Conservation (phyloP, 768 basidiomycete genomes). For the Boletellus emodensis region DNA sequence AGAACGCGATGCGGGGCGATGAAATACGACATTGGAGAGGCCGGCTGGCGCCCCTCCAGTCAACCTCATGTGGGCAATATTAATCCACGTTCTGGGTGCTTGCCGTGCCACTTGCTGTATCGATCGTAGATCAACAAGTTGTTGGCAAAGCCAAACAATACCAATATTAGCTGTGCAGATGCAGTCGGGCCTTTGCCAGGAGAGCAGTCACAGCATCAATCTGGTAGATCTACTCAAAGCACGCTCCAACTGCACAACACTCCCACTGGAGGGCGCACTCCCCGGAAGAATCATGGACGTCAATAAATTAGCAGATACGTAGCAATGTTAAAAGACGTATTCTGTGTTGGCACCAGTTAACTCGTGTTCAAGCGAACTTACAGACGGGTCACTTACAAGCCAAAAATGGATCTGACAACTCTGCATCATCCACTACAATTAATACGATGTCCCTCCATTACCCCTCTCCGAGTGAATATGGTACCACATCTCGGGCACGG, state of each 20-base stretch:
- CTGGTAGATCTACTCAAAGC: background rate
- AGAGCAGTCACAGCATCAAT: background rate
- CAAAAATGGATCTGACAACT: background rate
- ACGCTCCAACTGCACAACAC: background rate
- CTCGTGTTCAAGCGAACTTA: background rate
- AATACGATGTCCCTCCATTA: slow-evolving; percentile 15
- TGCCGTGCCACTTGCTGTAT: slow-evolving; percentile 12
- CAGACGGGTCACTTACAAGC: slow-evolving; percentile 1
- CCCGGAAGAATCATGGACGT: background rate
- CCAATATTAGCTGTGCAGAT: slow-evolving; percentile 6
- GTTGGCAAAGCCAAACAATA: background rate
- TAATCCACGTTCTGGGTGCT: background rate
- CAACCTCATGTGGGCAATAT: background rate
- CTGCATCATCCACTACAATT: slow-evolving; percentile 3
- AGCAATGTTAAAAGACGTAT: background rate
- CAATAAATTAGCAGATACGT: background rate
- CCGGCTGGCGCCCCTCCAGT: background rate
- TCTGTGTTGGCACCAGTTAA: slow-evolving; percentile 3
- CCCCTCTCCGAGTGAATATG: slow-evolving; percentile 19
- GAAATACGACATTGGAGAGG: background rate
- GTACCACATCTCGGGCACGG: slow-evolving; percentile 17
- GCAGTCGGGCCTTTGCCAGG: slow-evolving; percentile 1
- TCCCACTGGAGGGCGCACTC: background rate
- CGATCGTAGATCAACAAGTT: background rate
- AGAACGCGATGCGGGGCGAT: background rate